These are phyloP conservation scores for Monosporozyma aquatica DNA, from an alignment of 805 yeast species.

Conservation along the genomic window DNA sequence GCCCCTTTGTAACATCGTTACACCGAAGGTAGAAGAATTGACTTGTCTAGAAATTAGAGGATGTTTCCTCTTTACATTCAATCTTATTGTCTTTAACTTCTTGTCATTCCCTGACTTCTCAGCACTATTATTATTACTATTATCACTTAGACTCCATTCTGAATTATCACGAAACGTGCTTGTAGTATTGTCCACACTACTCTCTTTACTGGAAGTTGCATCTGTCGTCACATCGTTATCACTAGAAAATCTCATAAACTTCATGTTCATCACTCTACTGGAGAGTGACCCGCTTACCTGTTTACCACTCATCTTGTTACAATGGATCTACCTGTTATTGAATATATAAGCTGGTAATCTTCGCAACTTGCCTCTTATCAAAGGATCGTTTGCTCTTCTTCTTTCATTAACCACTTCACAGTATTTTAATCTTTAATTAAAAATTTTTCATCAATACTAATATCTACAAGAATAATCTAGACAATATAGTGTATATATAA, in stretches of 20 bases:
- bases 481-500: too few relatives aligned
- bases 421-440: neutral
- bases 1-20: conserved; percentile 2
- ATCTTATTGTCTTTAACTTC: neutral
- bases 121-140: neutral
- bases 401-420: neutral
- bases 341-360: too few relatives aligned
- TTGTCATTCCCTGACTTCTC: conserved; percentile 8
- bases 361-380: too few relatives aligned
- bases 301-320: conserved; percentile 1
- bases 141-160: conserved; percentile 12
- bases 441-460: neutral
- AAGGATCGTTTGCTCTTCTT: too few relatives aligned
- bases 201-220: conserved; percentile 10
- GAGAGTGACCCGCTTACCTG: conserved; percentile 37
- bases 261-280: conserved; percentile 75
- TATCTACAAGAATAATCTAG: neutral
- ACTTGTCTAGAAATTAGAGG: neutral
- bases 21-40: neutral
- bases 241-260: conserved; percentile 49
- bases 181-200: neutral
- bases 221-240: conserved; percentile 16
- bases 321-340: too few relatives aligned
- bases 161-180: conserved; percentile 15
- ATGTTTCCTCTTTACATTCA: neutral